Evolutionary conservation across 2,329 filamentous ascomycete genomes (phyloP).

Genomic region (Penicillium sclerotiorum): DNA sequence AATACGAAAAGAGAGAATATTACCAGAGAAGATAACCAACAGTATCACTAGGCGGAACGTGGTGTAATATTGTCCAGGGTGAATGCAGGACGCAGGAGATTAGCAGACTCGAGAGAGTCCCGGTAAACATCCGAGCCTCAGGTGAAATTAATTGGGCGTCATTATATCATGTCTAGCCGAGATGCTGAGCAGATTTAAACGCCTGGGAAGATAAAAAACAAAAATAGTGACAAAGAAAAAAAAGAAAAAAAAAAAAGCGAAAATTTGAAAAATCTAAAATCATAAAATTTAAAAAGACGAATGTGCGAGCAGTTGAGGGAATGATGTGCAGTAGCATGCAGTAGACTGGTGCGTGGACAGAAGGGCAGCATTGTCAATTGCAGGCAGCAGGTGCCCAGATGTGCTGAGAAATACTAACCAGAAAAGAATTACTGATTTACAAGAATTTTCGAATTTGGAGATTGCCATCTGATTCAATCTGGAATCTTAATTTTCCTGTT

Average conservation of each 20-base stretch:
- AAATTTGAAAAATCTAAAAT: background rate
- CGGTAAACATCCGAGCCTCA: slow-evolving; percentile 26
- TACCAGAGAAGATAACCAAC: slow-evolving; percentile 15
- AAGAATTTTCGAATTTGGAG: no score
- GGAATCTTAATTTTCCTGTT: background rate
- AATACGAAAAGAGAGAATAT: slow-evolving; percentile 3
- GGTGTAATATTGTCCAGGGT: slow-evolving; percentile 44
- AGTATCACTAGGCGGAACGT: slow-evolving; percentile 38
- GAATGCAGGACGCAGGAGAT: slow-evolving; percentile 36
- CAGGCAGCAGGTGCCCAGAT: no score
- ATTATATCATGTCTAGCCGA: slow-evolving; percentile 16
- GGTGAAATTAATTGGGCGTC: slow-evolving; percentile 18
- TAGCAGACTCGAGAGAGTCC: slow-evolving; percentile 26
- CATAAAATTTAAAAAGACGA: background rate
- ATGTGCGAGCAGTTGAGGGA: slow-evolving; percentile 5
- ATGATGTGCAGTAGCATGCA: slow-evolving; percentile 34
- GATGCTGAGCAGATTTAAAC: slow-evolving; percentile 17
- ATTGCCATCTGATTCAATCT: background rate
- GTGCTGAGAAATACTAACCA: no score
- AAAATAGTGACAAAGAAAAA: background rate
- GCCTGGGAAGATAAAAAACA: slow-evolving; percentile 1
- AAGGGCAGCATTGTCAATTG: background rate
- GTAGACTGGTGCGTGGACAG: slow-evolving; percentile 22
- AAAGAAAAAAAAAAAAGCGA: background rate
- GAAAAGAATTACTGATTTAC: background rate